Percentiles rank a stretch among this genome's conserved stretches.
phyloP scores from a whole-genome alignment of 176 grass and related monocot genomes.

The Lolium multiflorum region DNA sequence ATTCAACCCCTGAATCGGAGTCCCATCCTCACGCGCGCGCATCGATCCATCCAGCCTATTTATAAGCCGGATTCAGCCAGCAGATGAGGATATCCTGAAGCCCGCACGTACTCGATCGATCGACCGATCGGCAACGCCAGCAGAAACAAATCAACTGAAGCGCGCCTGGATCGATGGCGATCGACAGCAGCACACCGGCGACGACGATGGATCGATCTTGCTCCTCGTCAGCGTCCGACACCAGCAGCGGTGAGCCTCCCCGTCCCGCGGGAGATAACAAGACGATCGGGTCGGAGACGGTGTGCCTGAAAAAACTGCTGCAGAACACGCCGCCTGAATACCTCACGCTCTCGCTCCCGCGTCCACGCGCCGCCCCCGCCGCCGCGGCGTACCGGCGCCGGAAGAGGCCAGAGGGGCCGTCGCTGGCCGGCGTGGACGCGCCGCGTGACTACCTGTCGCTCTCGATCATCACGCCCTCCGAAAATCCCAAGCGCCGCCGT shows the following conservation, averaged over 20 bases:
- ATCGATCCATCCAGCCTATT: too few relatives aligned
- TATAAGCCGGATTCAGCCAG: too few relatives aligned
- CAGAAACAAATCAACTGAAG: neutral
- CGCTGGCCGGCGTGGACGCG: neutral
- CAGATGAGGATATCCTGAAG: too few relatives aligned
- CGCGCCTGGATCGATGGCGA: neutral
- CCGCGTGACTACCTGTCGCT: neutral
- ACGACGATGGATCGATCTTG: neutral
- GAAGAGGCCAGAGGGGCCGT: too few relatives aligned
- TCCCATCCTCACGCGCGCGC: too few relatives aligned
- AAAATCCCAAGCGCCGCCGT: neutral
- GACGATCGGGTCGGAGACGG: neutral
- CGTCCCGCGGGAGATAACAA: neutral
- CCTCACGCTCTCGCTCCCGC: constrained; percentile 2
- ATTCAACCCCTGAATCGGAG: too few relatives aligned
- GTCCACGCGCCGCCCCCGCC: neutral
- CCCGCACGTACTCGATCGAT: too few relatives aligned
- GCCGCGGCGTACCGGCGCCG: neutral
- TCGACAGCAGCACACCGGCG: neutral
- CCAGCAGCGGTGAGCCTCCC: neutral
- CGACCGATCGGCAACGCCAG: neutral
- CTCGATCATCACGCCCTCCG: neutral
- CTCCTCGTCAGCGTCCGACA: neutral
- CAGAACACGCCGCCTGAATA: neutral
- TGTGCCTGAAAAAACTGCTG: neutral